Evolutionary conservation across 2,329 filamentous ascomycete species (phyloP).

Genomic region (Emergomyces africanus): DNA sequence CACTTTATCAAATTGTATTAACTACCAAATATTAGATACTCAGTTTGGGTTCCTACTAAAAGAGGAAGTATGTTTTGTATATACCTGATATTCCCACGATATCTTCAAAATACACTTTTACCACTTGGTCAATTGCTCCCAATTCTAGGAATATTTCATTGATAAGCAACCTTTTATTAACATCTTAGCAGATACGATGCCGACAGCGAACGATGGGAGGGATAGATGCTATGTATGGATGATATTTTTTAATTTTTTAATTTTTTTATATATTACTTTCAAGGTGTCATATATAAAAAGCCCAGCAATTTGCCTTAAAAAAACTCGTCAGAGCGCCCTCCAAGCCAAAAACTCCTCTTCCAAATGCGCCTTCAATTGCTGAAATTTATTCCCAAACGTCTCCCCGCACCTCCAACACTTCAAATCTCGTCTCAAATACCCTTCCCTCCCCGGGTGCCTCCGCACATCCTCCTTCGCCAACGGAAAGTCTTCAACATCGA

Average conservation of each 20-base stretch:
- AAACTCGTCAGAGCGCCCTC: conserved; percentile 35
- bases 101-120: background rate
- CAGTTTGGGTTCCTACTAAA: background rate
- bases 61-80: background rate
- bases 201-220: too few relatives aligned
- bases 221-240: background rate
- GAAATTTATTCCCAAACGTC: conserved; percentile 63
- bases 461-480: conserved; percentile 52
- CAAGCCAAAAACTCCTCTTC: conserved; percentile 61
- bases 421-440: conserved; percentile 54
- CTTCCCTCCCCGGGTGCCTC: conserved; percentile 41
- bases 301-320: background rate
- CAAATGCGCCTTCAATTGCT: conserved; percentile 62
- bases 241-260: background rate
- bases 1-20: conserved; percentile 1
- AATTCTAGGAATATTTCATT: background rate
- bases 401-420: conserved; percentile 72
- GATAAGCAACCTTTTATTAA: background rate
- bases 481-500: conserved; percentile 68
- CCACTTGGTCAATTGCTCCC: background rate
- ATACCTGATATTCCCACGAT: background rate
- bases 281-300: background rate
- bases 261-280: too few relatives aligned
- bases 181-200: background rate
- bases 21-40: background rate